Percentiles rank a stretch among this genome's conserved stretches.
These are phyloP conservation scores for Phialocephala sp. DNA, from an alignment of 2,329 filamentous ascomycete genomes.

Conservation along the genomic window DNA sequence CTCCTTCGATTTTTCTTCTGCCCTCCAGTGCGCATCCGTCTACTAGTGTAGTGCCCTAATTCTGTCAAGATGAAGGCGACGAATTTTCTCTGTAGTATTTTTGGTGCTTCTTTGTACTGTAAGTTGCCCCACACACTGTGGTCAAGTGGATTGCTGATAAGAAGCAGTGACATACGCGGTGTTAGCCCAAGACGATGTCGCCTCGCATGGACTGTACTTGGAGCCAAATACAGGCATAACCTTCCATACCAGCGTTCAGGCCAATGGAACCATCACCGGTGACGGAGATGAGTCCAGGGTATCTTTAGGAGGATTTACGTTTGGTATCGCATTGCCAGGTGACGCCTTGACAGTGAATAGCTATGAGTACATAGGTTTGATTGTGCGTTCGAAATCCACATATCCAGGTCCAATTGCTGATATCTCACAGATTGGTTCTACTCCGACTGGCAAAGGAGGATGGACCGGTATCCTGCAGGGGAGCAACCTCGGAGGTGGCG, in stretches of 20 bases:
- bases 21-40: constrained; percentile 15
- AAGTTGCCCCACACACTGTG: constrained; percentile 16
- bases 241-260: constrained; percentile 57
- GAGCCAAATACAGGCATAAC: constrained; percentile 57
- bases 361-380: constrained; percentile 63
- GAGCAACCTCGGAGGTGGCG: constrained; percentile 45
- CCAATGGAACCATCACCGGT: constrained; percentile 45
- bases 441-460: constrained; percentile 51
- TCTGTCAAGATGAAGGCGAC: constrained; percentile 37
- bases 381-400: constrained; percentile 48
- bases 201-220: constrained; percentile 45
- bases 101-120: constrained; percentile 36
- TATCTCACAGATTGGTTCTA: constrained; percentile 47
- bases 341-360: constrained; percentile 53
- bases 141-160: constrained; percentile 18
- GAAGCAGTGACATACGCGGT: constrained; percentile 32
- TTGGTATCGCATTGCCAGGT: constrained; percentile 60
- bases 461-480: constrained; percentile 65
- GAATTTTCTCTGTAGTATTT: constrained; percentile 32
- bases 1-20: constrained; percentile 13
- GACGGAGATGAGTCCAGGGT: constrained; percentile 39
- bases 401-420: constrained; percentile 8
- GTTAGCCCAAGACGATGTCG: constrained; percentile 39
- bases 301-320: constrained; percentile 52
- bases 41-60: constrained; percentile 27